A percentile compares a stretch with the other conserved stretches of the same genome.
Conservation (phyloP, 306 rosid genomes). For the Trifolium dubium region DNA sequence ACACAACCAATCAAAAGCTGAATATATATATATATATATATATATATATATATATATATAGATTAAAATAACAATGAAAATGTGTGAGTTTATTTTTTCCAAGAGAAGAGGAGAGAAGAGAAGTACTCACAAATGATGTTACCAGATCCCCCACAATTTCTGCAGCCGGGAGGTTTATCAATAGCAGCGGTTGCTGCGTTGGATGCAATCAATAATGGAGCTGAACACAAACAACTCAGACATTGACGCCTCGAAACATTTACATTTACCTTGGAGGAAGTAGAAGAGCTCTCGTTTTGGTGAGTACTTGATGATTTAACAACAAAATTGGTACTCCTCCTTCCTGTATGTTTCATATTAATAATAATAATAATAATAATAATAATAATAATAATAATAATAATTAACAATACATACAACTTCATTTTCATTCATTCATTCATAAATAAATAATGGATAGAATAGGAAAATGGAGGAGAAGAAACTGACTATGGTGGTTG, state of each 20-base stretch:
- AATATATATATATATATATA: too few relatives aligned
- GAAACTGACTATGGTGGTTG: too few relatives aligned
- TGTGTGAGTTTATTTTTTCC: too few relatives aligned
- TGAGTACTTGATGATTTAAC: background rate
- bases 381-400: too few relatives aligned
- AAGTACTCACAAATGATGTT: slow-evolving; percentile 75
- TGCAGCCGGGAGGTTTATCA: slow-evolving; percentile 70
- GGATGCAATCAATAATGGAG: slow-evolving; percentile 49
- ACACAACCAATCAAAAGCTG: too few relatives aligned
- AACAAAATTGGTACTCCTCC: background rate
- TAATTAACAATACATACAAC: too few relatives aligned
- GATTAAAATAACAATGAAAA: too few relatives aligned
- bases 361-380: too few relatives aligned
- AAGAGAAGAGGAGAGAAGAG: background rate
- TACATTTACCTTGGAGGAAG: background rate
- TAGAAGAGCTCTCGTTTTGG: background rate
- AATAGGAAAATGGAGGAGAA: too few relatives aligned
- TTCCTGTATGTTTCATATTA: background rate
- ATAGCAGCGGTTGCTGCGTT: slow-evolving; percentile 62
- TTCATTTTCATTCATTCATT: too few relatives aligned
- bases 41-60: too few relatives aligned
- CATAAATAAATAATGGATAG: too few relatives aligned
- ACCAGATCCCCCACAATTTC: slow-evolving; percentile 91
- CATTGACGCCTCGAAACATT: slow-evolving; percentile 71
- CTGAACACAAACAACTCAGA: slow-evolving; percentile 74